Conservation (phyloP, 1,284 basidiomycete genomes). For the Cryptococcus deneoformans region DNA sequence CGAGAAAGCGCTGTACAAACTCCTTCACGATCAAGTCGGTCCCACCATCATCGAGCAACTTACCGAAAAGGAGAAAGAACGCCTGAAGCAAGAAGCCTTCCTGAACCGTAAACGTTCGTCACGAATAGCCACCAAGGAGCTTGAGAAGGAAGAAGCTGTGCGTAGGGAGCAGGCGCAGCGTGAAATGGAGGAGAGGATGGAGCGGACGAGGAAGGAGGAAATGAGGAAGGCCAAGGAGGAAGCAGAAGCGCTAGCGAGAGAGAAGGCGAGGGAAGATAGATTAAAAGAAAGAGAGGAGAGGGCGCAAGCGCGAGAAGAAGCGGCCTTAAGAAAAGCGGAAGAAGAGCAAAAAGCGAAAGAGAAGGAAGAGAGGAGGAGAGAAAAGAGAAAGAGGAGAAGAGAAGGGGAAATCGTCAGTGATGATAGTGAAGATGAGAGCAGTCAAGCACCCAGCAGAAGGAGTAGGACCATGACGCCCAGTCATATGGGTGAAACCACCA, state of each 20-base stretch:
- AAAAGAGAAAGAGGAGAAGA: constrained; percentile 36
- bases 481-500: background rate
- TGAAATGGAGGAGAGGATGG: constrained; percentile 53
- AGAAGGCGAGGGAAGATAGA: constrained; percentile 50
- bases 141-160: constrained; percentile 51
- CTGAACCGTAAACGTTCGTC: constrained; percentile 54
- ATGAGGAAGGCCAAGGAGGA: constrained; percentile 34
- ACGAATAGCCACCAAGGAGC: constrained; percentile 53
- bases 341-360: constrained; percentile 40
- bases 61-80: constrained; percentile 45
- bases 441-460: background rate
- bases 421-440: constrained; percentile 14
- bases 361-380: constrained; percentile 42
- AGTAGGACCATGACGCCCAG: background rate
- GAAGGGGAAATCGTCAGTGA: constrained; percentile 23
- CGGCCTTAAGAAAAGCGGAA: constrained; percentile 42
- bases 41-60: constrained; percentile 51
- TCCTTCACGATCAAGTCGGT: constrained; percentile 49
- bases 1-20: constrained; percentile 52
- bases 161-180: constrained; percentile 46
- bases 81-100: constrained; percentile 49
- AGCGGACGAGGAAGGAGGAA: constrained; percentile 46
- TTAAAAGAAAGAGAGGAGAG: constrained; percentile 49
- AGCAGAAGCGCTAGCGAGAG: constrained; percentile 36
- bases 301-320: constrained; percentile 50